Evolutionary conservation across 352 stramenopile species (phyloP).

Genomic region (Globisporangium viniferum): DNA sequence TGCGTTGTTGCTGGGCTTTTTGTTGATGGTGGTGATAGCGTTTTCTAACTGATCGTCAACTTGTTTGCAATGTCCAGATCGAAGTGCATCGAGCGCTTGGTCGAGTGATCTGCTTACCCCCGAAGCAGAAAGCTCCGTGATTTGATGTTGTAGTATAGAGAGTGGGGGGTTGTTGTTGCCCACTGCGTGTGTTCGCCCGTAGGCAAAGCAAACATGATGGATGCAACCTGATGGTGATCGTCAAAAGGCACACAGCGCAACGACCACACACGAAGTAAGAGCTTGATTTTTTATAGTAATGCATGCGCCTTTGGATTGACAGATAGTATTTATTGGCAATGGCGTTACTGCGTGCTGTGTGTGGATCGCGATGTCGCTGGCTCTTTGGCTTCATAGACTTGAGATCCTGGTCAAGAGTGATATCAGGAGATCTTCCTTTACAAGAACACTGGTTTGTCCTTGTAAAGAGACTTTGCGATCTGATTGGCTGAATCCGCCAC

Average conservation of each 20-base stretch:
- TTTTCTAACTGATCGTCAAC: not conserved
- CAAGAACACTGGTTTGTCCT: constrained; percentile 2
- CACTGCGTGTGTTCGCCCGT: not conserved
- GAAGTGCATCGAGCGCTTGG: constrained; percentile 46
- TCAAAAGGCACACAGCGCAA: not conserved
- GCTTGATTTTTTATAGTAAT: constrained; percentile 5
- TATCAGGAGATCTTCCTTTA: constrained; percentile 5
- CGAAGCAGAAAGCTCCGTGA: constrained; percentile 4
- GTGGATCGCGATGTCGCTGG: not conserved
- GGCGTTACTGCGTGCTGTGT: not conserved
- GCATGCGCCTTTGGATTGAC: not conserved
- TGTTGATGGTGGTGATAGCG: not conserved
- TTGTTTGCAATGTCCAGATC: constrained; percentile 5
- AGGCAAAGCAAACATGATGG: not conserved
- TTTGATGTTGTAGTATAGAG: not conserved
- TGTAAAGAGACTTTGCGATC: constrained; percentile 8
- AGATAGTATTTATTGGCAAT: not conserved
- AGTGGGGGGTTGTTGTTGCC: not conserved
- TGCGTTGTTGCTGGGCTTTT: not conserved
- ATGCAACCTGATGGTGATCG: not conserved
- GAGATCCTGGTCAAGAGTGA: not conserved
- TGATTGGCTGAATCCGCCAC: constrained; percentile 9
- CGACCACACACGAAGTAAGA: not conserved
- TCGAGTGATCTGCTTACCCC: constrained; percentile 33
- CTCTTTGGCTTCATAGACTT: not conserved